Evolutionary conservation across 192 early-diverging fungal species (phyloP).

Genomic region (Coemansia sp.): DNA sequence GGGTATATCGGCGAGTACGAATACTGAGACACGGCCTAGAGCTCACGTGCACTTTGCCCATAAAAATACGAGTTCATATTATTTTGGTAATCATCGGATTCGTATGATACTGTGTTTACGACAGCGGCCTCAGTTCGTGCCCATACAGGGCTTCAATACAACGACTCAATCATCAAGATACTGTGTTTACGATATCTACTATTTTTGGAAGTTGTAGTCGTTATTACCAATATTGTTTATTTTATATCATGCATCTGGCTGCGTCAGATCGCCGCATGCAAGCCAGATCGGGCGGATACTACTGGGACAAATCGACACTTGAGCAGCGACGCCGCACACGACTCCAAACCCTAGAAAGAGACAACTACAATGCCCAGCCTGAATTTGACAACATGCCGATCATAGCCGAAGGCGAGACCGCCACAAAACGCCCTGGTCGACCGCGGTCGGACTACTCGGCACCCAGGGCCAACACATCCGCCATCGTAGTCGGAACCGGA

Average conservation of each 20-base stretch:
- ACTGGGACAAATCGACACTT: constrained; percentile 48
- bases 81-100: too few species aligned
- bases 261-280: constrained; percentile 5
- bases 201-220: too few species aligned
- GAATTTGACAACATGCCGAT: constrained; percentile 39
- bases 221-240: background rate
- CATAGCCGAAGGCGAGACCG: background rate
- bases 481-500: constrained; percentile 17
- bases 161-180: too few species aligned
- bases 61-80: too few species aligned
- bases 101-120: too few species aligned
- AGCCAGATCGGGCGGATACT: background rate
- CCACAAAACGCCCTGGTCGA: constrained; percentile 2
- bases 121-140: too few species aligned
- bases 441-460: constrained; percentile 10
- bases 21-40: background rate
- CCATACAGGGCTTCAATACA: too few species aligned
- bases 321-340: constrained; percentile 39
- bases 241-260: background rate
- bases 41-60: constrained; percentile 14
- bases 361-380: constrained; percentile 39
- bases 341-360: constrained; percentile 39
- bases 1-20: constrained; percentile 21
- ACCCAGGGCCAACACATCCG: constrained; percentile 10
- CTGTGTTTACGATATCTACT: too few species aligned